Percentiles rank a stretch among this genome's conserved stretches.
Conservation (phyloP, 2,329 filamentous ascomycete species). For the Aspergillus amoenus region DNA sequence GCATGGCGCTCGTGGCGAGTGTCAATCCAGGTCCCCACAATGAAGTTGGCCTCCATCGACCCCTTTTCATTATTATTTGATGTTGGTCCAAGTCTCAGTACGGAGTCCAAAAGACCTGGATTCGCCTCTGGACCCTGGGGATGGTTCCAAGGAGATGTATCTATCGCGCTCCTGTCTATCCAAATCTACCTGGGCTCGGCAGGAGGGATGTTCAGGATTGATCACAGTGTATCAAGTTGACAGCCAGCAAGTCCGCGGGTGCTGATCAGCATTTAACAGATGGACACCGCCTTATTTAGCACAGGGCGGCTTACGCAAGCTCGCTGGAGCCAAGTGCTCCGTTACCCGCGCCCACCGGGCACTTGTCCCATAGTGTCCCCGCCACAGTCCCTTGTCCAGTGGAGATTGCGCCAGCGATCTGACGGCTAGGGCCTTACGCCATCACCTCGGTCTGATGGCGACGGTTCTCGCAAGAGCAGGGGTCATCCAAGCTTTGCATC, state of each 20-base stretch:
- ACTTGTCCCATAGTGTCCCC: constrained; percentile 31
- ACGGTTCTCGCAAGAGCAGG: constrained; percentile 8
- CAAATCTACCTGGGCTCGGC: not conserved
- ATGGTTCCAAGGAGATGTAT: not conserved
- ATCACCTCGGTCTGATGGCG: constrained; percentile 22
- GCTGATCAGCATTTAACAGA: constrained; percentile 28
- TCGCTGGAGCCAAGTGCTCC: constrained; percentile 29
- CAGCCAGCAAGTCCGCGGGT: constrained; percentile 11
- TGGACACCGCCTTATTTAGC: constrained; percentile 19
- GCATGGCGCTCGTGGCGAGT: constrained; percentile 4
- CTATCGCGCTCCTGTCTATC: not conserved
- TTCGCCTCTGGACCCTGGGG: not conserved
- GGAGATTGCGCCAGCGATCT: constrained; percentile 40
- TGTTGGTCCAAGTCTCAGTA: not conserved
- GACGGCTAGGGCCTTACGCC: constrained; percentile 29
- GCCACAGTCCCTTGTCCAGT: constrained; percentile 36
- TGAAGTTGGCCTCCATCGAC: not conserved
- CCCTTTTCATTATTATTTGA: not conserved
- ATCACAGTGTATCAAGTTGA: constrained; percentile 10
- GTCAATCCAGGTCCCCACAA: constrained; percentile 1
- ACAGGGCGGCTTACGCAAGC: constrained; percentile 39
- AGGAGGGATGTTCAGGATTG: not conserved
- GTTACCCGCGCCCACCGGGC: constrained; percentile 30
- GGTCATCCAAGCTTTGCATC: not conserved
- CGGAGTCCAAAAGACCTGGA: not conserved